Evolutionary conservation across 75 land plant species (phyloP).

Genomic region (Isoetes taiwanensis): DNA sequence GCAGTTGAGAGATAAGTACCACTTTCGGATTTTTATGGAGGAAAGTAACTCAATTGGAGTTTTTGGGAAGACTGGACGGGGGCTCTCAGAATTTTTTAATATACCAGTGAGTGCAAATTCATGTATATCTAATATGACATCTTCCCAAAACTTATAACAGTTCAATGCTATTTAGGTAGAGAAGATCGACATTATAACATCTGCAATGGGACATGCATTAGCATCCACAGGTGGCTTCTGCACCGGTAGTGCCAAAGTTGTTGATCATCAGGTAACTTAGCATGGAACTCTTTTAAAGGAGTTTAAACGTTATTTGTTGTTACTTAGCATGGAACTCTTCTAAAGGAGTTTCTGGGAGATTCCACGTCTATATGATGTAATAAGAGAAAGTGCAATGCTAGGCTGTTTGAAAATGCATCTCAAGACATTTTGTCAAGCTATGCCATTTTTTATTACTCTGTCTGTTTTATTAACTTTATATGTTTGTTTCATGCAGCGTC

Average conservation of each 20-base stretch:
- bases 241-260: conserved; percentile 81
- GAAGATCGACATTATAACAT: conserved; percentile 82
- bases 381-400: too few species aligned
- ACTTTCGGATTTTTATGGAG: conserved; percentile 68
- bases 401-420: too few species aligned
- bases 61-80: conserved; percentile 80
- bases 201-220: conserved; percentile 87
- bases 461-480: not conserved
- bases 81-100: conserved; percentile 60
- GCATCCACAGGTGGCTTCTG: conserved; percentile 95
- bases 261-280: conserved; percentile 74
- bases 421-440: too few species aligned
- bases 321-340: too few species aligned
- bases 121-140: not conserved
- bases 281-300: too few species aligned
- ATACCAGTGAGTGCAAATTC: conserved; percentile 46
- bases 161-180: too few species aligned
- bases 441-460: too few species aligned
- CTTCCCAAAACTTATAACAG: not conserved
- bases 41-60: conserved; percentile 96
- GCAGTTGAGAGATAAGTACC: conserved; percentile 73
- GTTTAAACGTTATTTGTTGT: too few species aligned
- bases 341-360: too few species aligned
- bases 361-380: too few species aligned
- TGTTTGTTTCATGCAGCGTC: conserved; percentile 42